These are phyloP conservation scores for Diplodia seriata DNA, from an alignment of 2,329 filamentous ascomycete species.

Conservation along the genomic window DNA sequence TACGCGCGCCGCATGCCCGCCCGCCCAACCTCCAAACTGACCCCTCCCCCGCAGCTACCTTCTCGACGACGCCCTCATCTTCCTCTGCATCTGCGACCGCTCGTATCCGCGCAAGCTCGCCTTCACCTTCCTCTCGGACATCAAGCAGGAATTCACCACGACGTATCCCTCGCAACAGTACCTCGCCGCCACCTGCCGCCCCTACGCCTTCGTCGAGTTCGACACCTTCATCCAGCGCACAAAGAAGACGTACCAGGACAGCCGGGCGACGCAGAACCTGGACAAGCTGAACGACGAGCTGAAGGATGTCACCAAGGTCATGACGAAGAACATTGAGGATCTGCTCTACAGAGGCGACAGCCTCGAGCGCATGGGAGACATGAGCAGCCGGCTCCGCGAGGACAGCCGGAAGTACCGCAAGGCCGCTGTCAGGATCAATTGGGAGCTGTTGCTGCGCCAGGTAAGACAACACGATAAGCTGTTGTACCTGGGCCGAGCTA, in stretches of 20 bases:
- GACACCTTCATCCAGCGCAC: constrained; percentile 95
- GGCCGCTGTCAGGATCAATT: constrained; percentile 95
- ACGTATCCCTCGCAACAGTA: constrained; percentile 80
- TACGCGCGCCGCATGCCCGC: constrained; percentile 54
- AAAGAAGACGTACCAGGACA: constrained; percentile 92
- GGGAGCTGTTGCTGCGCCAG: constrained; percentile 94
- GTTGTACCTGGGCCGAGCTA: background rate
- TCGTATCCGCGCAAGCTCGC: constrained; percentile 97
- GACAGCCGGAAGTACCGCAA: constrained; percentile 94
- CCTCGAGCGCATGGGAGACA: constrained; percentile 95
- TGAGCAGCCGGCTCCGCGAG: constrained; percentile 84
- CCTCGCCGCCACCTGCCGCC: constrained; percentile 75
- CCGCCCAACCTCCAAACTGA: constrained; percentile 35
- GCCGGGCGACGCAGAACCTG: constrained; percentile 87
- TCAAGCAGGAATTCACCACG: constrained; percentile 87
- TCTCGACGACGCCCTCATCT: constrained; percentile 82
- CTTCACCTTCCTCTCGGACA: constrained; percentile 95
- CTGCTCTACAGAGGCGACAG: constrained; percentile 92
- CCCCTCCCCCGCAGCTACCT: constrained; percentile 69
- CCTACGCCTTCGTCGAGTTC: constrained; percentile 97
- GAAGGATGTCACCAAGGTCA: constrained; percentile 96
- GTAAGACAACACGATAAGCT: constrained; percentile 48
- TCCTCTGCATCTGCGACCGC: constrained; percentile 90
- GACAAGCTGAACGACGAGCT: constrained; percentile 97
- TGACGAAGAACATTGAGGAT: constrained; percentile 99